Evolutionary conservation across 2,329 filamentous ascomycete species (phyloP).

Genomic region (Beauveria australis): DNA sequence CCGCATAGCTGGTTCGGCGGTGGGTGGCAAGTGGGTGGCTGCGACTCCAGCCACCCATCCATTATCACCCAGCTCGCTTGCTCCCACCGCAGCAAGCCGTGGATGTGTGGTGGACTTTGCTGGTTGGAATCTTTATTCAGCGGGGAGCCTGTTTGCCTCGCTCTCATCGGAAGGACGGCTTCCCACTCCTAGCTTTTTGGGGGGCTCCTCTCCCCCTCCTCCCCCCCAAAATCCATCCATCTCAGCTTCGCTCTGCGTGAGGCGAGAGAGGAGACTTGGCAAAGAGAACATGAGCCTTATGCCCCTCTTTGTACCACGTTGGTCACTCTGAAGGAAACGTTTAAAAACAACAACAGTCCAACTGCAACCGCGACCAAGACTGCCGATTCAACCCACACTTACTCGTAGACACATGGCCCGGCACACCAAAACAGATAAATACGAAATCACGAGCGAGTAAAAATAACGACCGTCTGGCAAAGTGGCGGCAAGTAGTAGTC

Average conservation of each 20-base stretch:
- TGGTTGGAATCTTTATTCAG: constrained; percentile 10
- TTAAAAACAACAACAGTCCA: neutral
- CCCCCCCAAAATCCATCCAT: neutral
- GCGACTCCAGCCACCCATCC: no score
- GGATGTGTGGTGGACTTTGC: neutral
- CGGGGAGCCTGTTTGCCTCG: neutral
- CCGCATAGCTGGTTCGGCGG: constrained; percentile 5
- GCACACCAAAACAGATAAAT: neutral
- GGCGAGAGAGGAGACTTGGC: constrained; percentile 1
- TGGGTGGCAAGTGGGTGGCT: no score
- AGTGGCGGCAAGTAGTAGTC: neutral
- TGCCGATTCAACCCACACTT: no score
- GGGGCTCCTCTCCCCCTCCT: neutral
- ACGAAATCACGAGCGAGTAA: constrained; percentile 1
- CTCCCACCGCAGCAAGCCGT: neutral
- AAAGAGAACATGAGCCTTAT: neutral
- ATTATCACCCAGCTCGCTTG: neutral
- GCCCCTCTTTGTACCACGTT: neutral
- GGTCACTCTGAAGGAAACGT: neutral
- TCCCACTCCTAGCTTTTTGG: neutral
- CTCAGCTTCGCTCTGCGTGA: neutral
- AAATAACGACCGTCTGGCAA: neutral
- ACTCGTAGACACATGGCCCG: neutral
- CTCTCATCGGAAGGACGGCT: neutral
- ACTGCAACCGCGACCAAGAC: no score